Percentiles rank a stretch among this genome's conserved stretches.
Conservation (phyloP, 306 rosid species). For the Vigna nakashimae region DNA sequence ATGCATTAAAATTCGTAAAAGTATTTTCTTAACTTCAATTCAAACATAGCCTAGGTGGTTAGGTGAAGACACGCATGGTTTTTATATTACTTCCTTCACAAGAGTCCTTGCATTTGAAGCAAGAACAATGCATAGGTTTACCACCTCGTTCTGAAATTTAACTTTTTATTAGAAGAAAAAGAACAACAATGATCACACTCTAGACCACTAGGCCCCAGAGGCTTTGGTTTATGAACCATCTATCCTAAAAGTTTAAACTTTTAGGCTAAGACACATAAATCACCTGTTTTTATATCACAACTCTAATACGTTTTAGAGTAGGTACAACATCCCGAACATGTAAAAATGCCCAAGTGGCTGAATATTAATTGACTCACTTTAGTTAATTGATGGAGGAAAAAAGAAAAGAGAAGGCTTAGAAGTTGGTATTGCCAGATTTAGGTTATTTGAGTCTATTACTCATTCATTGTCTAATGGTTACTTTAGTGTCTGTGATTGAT, state of each 20-base stretch:
- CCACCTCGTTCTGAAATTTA: not conserved
- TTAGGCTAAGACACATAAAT: not conserved
- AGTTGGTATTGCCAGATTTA: not conserved
- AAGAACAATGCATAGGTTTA: not conserved
- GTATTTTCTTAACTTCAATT: too few relatives aligned
- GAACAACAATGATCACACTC: not conserved
- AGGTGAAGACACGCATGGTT: not conserved
- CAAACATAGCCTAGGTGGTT: not conserved
- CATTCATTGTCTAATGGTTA: constrained; percentile 39
- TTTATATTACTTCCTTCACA: not conserved
- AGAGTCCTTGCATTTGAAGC: not conserved
- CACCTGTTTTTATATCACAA: not conserved
- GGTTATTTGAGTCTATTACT: not conserved
- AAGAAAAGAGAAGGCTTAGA: not conserved
- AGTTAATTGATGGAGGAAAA: not conserved
- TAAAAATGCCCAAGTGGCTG: not conserved
- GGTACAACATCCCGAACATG: not conserved
- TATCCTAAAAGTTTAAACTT: not conserved
- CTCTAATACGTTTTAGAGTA: not conserved
- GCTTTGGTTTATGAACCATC: not conserved
- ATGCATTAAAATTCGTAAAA: too few relatives aligned
- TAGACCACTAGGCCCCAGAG: not conserved
- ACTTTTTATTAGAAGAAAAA: not conserved
- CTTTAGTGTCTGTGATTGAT: constrained; percentile 47
- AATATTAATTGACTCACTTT: not conserved